phyloP scores from a whole-genome alignment of 495 filamentous ascomycete species.

The Podospora tetraspora region DNA sequence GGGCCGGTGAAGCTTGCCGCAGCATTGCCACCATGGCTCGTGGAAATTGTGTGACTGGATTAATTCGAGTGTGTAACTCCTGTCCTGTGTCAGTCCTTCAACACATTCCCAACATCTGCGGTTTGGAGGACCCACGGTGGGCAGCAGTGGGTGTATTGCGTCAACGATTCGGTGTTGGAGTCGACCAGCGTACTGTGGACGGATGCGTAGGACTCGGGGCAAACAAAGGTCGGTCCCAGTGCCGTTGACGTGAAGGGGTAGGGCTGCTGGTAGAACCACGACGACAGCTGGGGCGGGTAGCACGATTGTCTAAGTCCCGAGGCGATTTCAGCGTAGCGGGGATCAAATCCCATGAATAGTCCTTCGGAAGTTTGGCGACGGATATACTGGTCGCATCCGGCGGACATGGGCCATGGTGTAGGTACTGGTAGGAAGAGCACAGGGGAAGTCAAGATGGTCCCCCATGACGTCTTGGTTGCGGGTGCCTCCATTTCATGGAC shows the following conservation, averaged over 20 bases:
- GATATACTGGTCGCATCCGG: too few relatives aligned
- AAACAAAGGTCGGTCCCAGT: not conserved
- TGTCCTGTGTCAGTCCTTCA: not conserved
- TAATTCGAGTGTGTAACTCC: not conserved
- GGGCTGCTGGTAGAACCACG: too few relatives aligned
- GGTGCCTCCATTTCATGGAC: not conserved
- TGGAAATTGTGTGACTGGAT: too few relatives aligned
- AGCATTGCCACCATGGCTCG: too few relatives aligned
- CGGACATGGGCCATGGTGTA: not conserved
- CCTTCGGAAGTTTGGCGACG: too few relatives aligned
- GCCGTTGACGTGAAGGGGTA: too few relatives aligned
- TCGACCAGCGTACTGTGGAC: not conserved
- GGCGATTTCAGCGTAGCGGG: too few relatives aligned
- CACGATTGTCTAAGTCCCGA: not conserved
- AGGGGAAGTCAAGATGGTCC: not conserved
- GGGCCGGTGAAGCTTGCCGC: not conserved
- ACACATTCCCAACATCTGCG: not conserved
- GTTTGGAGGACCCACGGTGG: not conserved
- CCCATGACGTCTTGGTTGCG: not conserved
- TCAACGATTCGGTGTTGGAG: not conserved
- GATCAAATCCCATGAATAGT: too few relatives aligned
- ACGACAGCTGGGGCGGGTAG: not conserved
- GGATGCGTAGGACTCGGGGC: not conserved
- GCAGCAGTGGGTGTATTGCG: not conserved
- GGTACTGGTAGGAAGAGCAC: not conserved